Evolutionary conservation across 2,329 filamentous ascomycete species (phyloP).

Genomic region (Penicillium psychrosexuale): DNA sequence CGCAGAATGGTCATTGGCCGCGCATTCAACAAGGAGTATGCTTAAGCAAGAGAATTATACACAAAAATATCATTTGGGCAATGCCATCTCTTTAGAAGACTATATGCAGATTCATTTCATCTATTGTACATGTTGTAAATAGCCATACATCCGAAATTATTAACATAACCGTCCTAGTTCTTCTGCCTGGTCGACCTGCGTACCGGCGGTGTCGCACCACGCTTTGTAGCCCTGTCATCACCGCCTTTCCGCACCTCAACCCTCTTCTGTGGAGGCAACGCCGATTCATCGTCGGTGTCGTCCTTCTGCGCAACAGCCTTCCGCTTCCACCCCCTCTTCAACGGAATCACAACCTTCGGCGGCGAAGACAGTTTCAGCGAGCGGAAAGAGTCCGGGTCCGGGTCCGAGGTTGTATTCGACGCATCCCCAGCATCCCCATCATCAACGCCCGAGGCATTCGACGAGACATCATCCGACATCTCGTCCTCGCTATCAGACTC

Average conservation of each 20-base stretch:
- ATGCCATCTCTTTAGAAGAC: not conserved
- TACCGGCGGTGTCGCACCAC: constrained; percentile 17
- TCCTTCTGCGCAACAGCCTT: constrained; percentile 10
- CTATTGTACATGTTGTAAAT: constrained; percentile 15
- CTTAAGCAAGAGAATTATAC: constrained; percentile 15
- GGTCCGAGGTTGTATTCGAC: constrained; percentile 23
- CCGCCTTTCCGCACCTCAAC: constrained; percentile 23
- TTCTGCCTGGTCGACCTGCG: constrained; percentile 32
- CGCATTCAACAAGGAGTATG: constrained; percentile 84
- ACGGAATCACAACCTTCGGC: constrained; percentile 12
- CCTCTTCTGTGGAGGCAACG: constrained; percentile 23
- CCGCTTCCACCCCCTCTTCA: constrained; percentile 1
- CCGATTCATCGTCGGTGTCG: not conserved
- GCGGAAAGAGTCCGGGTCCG: constrained; percentile 4
- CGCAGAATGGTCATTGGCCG: constrained; percentile 91
- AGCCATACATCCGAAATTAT: not conserved
- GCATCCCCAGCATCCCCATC: constrained; percentile 18
- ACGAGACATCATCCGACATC: constrained; percentile 20
- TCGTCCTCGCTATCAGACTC: constrained; percentile 13
- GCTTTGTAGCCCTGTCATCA: not conserved
- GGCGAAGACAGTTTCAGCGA: constrained; percentile 10
- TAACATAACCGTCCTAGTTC: constrained; percentile 19
- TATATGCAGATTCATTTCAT: constrained; percentile 13
- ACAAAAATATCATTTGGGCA: not conserved
- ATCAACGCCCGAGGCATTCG: constrained; percentile 13